Base-by-base conservation (phyloP, 108 stramenopile species). In the Nitzschia sp. region DNA sequence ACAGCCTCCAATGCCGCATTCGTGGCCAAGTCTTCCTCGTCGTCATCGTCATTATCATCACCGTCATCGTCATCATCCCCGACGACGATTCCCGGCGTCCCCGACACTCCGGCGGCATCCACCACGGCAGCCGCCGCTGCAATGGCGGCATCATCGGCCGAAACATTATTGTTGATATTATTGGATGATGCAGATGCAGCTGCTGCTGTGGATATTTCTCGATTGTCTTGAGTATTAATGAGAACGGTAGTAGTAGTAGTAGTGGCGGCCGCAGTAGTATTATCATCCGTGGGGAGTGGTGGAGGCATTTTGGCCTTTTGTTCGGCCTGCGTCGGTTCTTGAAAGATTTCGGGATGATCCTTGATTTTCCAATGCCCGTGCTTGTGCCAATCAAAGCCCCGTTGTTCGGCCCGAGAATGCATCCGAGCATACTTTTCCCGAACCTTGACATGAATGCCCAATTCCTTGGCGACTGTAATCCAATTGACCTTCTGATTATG, bases 401-500 rank as follows among this genome's bases (percentile, higher is more conserved):
- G 81, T 68, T 80, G 76, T 48, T 81, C 81, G 30, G 88, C 91
- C 32, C 91, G 81, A 36, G 71, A 57, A 46, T 92, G 86, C 91
- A 92, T 92, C 4, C 91, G 73, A 5, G 85, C 81, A 76, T 92
- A 92, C 74, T 92, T 92, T 77, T 92, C 91, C 21, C 91, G 84
- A 25, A 92, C 91, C 64, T 92, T 92, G 50, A 92, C 91, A 60
- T 92, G 86, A 56, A 92, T 92, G 11, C 91, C 91, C 22, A 92
- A 56, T 64, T 92, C 91, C 44, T 85, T 85, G 22, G 91, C 82
- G 27, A 92, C 88, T 0, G 85, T 86, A 32, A 82, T 79, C 91
- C 91, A 92, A 47, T 89, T 92, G 50, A 92, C 88, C 52, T 83
- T 87, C 72, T 89, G 86, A 57, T 92, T 92, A 69, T 92, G 91